phyloP scores from a whole-genome alignment of 2,329 filamentous ascomycete genomes.

The Colletotrichum aenigma region DNA sequence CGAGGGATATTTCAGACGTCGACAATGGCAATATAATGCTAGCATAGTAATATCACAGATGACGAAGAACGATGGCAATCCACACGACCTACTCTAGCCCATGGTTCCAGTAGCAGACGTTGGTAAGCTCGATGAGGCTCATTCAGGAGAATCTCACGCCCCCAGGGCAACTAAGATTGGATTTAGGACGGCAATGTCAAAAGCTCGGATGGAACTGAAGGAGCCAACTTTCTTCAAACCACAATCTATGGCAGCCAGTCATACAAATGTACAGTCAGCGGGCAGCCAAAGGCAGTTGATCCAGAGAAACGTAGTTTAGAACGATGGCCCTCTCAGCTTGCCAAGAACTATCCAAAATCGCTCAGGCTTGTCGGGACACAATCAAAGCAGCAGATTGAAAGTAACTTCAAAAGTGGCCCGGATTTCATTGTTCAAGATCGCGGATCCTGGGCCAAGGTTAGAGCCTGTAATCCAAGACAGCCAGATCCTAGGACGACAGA shows the following conservation, averaged over 20 bases:
- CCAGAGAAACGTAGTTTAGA: neutral
- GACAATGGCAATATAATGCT: neutral
- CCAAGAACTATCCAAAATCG: neutral
- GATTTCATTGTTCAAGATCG: neutral
- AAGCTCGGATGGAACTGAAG: neutral
- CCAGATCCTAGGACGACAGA: neutral
- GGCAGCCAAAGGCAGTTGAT: neutral
- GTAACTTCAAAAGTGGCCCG: neutral
- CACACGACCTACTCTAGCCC: neutral
- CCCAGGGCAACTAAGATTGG: neutral
- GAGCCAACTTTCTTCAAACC: neutral
- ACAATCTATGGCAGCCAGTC: neutral
- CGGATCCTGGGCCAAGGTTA: neutral
- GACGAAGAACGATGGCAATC: neutral
- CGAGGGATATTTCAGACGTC: neutral
- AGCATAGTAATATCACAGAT: neutral
- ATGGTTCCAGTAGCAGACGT: neutral
- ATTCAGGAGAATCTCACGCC: neutral
- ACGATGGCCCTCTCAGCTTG: neutral
- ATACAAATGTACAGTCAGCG: neutral
- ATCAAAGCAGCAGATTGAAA: neutral
- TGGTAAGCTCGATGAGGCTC: neutral
- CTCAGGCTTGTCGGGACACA: neutral
- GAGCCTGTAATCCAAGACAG: neutral
- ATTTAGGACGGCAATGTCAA: neutral